Evolutionary conservation across 345 rosid species (phyloP).

Genomic region (Lagerstroemia speciosa): DNA sequence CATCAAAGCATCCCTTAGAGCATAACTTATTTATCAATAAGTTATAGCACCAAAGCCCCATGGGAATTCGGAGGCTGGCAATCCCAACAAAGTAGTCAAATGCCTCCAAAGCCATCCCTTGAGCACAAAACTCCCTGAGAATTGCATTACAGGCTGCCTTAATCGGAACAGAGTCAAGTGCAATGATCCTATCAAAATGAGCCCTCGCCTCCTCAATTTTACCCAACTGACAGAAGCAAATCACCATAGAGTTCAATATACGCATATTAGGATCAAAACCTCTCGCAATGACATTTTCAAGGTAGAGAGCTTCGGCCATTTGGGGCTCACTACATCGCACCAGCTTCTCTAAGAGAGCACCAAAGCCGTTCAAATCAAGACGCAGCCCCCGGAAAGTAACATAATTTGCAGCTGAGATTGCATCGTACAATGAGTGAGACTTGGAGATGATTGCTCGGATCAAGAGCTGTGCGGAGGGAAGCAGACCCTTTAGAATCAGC

Average conservation of each 20-base stretch:
- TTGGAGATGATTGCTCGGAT: slow-evolving; percentile 26
- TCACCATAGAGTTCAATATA: slow-evolving; percentile 39
- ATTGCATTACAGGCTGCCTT: slow-evolving; percentile 27
- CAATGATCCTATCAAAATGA: slow-evolving; percentile 36
- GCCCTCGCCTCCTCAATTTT: slow-evolving; percentile 42
- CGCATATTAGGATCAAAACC: slow-evolving; percentile 34
- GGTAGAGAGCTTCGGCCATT: slow-evolving; percentile 33
- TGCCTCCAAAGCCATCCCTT: slow-evolving; percentile 40
- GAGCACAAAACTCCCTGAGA: slow-evolving; percentile 29
- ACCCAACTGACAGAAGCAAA: slow-evolving; percentile 44
- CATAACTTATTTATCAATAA: slow-evolving; percentile 43
- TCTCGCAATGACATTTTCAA: slow-evolving; percentile 21
- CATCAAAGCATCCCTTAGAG: slow-evolving; percentile 32
- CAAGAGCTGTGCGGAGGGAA: slow-evolving; percentile 34
- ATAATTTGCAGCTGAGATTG: slow-evolving; percentile 28
- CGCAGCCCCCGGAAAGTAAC: slow-evolving; percentile 29
- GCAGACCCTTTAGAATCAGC: slow-evolving; percentile 32
- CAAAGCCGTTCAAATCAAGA: slow-evolving; percentile 26
- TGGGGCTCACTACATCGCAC: slow-evolving; percentile 31
- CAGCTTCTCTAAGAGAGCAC: slow-evolving; percentile 32
- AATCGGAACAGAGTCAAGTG: slow-evolving; percentile 23
- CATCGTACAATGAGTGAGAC: slow-evolving; percentile 31
- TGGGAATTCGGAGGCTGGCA: slow-evolving; percentile 16
- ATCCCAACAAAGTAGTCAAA: slow-evolving; percentile 29
- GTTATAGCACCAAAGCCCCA: slow-evolving; percentile 37